A percentile compares a stretch with the other conserved stretches of the same genome.
phyloP scores from a whole-genome alignment of 352 stramenopile species.

The Pythium plurisporium region DNA sequence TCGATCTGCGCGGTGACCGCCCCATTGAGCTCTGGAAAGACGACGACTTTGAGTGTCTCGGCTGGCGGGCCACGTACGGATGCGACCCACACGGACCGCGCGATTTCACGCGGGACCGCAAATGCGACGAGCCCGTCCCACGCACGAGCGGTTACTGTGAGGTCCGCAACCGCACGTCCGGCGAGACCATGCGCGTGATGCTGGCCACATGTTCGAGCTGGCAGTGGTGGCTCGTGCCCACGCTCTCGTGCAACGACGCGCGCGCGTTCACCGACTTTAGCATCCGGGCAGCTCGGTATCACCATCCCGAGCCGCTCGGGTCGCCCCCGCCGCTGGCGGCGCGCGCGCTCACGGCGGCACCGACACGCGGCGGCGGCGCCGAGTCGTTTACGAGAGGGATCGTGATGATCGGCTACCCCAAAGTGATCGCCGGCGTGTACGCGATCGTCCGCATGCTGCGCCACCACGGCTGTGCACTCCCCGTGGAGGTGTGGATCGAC shows the following conservation, averaged over 20 bases:
- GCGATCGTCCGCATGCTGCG: conserved; percentile 61
- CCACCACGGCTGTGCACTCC: conserved; percentile 35
- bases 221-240: conserved; percentile 45
- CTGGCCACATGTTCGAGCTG: conserved; percentile 67
- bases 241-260: conserved; percentile 58
- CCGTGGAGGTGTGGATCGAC: conserved; percentile 55
- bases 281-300: conserved; percentile 38
- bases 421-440: conserved; percentile 63
- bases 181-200: conserved; percentile 57
- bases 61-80: conserved; percentile 57
- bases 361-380: neutral
- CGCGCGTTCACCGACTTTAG: conserved; percentile 67
- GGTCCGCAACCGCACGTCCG: conserved; percentile 57
- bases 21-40: conserved; percentile 37
- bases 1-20: conserved; percentile 37
- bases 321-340: neutral
- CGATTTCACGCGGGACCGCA: conserved; percentile 36
- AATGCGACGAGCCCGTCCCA: conserved; percentile 40
- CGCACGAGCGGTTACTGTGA: conserved; percentile 64
- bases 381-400: conserved; percentile 37
- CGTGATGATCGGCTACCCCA: conserved; percentile 68
- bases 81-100: conserved; percentile 59
- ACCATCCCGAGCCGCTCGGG: conserved; percentile 28
- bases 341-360: neutral
- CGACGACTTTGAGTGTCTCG: conserved; percentile 69